A percentile compares a stretch with the other conserved stretches of the same genome.
Evolutionary conservation across 2,329 filamentous ascomycete genomes (phyloP).

Genomic region (Colletotrichum higginsianum): DNA sequence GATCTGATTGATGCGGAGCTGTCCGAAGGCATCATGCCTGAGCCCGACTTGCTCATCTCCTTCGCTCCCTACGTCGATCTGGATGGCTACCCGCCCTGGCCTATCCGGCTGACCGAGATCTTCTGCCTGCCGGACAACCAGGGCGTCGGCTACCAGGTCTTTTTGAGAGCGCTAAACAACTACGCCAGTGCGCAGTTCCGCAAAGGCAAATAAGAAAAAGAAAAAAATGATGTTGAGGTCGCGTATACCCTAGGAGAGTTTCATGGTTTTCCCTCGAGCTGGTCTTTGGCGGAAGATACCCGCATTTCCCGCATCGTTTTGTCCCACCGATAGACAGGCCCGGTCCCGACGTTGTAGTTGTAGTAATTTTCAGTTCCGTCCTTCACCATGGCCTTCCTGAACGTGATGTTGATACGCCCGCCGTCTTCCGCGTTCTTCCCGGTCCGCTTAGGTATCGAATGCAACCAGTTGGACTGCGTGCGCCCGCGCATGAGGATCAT

Average conservation of each 20-base stretch:
- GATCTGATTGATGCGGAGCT: slow-evolving; percentile 94
- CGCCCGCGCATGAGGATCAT: slow-evolving; percentile 84
- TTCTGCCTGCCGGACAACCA: slow-evolving; percentile 84
- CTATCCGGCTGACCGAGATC: slow-evolving; percentile 94
- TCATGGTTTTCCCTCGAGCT: slow-evolving; percentile 40
- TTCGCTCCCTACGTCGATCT: slow-evolving; percentile 89
- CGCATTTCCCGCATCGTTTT: slow-evolving; percentile 65
- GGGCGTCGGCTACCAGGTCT: slow-evolving; percentile 93
- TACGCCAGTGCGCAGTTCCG: slow-evolving; percentile 92
- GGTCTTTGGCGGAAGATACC: slow-evolving; percentile 48
- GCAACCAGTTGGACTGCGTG: slow-evolving; percentile 84
- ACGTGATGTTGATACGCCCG: slow-evolving; percentile 83
- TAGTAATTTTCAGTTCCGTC: slow-evolving; percentile 88
- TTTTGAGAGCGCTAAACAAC: slow-evolving; percentile 86
- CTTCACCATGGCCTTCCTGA: slow-evolving; percentile 78
- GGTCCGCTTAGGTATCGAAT: slow-evolving; percentile 82
- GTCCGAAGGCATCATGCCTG: slow-evolving; percentile 82
- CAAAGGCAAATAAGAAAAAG: slow-evolving; percentile 72
- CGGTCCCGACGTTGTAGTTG: slow-evolving; percentile 83
- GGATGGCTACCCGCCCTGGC: slow-evolving; percentile 96
- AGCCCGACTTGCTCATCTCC: slow-evolving; percentile 90
- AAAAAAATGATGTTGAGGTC: not conserved
- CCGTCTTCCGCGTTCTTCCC: slow-evolving; percentile 74
- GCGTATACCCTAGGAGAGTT: slow-evolving; percentile 37
- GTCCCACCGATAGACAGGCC: slow-evolving; percentile 79